Conservation (phyloP, 345 rosid species). For the Draba incana region DNA sequence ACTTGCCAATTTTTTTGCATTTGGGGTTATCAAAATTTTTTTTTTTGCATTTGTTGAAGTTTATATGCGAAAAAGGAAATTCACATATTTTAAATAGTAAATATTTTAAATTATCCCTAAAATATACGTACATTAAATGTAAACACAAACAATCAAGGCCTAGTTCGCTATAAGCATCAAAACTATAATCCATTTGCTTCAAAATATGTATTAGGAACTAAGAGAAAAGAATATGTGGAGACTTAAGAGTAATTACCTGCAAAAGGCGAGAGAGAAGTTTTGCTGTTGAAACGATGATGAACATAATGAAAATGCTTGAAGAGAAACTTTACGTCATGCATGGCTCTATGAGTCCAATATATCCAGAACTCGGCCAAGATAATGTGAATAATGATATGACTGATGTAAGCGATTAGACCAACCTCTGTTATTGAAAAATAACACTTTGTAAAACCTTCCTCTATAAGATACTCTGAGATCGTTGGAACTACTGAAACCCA, state of each 20-base stretch:
- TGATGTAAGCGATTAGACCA: conserved; percentile 15
- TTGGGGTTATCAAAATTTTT: too few relatives aligned
- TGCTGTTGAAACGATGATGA: conserved; percentile 14
- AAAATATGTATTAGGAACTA: too few relatives aligned
- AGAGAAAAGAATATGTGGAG: not conserved
- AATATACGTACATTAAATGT: too few relatives aligned
- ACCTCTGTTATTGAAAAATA: conserved; percentile 20
- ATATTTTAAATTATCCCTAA: too few relatives aligned
- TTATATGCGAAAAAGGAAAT: too few relatives aligned
- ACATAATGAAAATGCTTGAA: conserved; percentile 15
- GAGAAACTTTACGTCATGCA: conserved; percentile 23
- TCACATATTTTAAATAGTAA: too few relatives aligned
- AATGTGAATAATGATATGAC: not conserved
- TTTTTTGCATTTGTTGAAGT: too few relatives aligned
- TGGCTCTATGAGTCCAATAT: conserved; percentile 20
- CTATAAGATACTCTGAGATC: conserved; percentile 15
- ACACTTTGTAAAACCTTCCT: conserved; percentile 18
- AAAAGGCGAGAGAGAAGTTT: conserved; percentile 23
- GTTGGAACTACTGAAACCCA: conserved; percentile 3
- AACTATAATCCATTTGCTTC: too few relatives aligned
- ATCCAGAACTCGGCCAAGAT: conserved; percentile 9
- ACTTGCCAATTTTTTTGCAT: too few relatives aligned
- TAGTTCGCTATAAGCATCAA: too few relatives aligned
- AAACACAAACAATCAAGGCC: too few relatives aligned
- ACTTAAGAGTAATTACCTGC: not conserved